A percentile compares a stretch with the other conserved stretches of the same genome.
phyloP scores from a whole-genome alignment of 1,139 yeast genomes.

The Kluyveromyces sp. region DNA sequence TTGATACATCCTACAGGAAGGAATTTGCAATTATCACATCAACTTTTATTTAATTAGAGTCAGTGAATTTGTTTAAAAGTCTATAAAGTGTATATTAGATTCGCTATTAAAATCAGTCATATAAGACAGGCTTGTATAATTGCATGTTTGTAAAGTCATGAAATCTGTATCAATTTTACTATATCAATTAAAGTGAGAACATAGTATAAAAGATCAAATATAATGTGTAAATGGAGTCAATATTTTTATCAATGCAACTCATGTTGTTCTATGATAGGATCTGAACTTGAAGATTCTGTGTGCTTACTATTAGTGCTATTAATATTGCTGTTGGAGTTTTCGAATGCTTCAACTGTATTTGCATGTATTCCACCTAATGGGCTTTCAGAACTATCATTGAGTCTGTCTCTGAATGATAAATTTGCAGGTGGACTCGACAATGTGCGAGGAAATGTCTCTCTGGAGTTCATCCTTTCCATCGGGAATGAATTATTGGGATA shows the following conservation, averaged over 20 bases:
- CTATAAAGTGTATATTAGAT: too few species aligned
- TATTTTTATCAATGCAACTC: neutral
- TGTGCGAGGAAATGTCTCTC: neutral
- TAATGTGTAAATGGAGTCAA: neutral
- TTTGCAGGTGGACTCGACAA: neutral
- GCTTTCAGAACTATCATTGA: neutral
- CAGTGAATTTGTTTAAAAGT: too few species aligned
- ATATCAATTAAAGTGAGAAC: too few species aligned
- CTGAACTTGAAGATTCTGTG: constrained; percentile 1
- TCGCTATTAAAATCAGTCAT: too few species aligned
- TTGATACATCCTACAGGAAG: too few species aligned
- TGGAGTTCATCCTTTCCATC: neutral
- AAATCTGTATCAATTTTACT: too few species aligned
- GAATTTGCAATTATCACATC: too few species aligned
- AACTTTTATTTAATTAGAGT: too few species aligned
- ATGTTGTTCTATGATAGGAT: neutral
- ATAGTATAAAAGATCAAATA: too few species aligned
- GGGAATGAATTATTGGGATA: neutral
- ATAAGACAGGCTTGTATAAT: too few species aligned
- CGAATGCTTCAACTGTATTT: neutral
- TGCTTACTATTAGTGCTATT: neutral
- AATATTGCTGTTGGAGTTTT: neutral
- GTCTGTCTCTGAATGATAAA: neutral
- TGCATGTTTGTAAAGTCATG: too few species aligned
- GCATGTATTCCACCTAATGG: neutral